These are phyloP conservation scores for Musa acuminata DNA, from an alignment of 176 grass and related monocot genomes.

Conservation along the genomic window DNA sequence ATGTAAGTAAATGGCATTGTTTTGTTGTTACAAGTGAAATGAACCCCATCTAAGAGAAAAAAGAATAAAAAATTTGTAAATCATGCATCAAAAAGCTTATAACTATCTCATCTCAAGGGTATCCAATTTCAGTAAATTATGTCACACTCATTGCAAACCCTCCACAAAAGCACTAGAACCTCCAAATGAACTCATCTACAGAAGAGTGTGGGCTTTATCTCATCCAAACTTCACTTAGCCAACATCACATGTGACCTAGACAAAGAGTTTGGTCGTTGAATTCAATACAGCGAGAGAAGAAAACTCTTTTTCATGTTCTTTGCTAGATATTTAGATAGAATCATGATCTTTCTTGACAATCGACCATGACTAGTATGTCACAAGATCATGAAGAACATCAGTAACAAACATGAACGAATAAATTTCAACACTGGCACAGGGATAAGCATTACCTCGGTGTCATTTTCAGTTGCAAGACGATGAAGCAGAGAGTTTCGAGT, in stretches of 20 bases:
- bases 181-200: background rate
- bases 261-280: background rate
- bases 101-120: no score
- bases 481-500: conserved; percentile 22
- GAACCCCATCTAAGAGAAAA: no score
- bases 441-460: conserved; percentile 17
- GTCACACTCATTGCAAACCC: background rate
- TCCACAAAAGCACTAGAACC: background rate
- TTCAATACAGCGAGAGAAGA: background rate
- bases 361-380: background rate
- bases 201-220: background rate
- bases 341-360: background rate
- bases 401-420: background rate
- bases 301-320: background rate
- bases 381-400: background rate
- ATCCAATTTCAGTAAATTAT: no score
- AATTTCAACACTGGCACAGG: background rate
- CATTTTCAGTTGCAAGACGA: conserved; percentile 26
- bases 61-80: no score
- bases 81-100: no score
- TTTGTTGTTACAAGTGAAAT: no score
- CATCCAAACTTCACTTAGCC: background rate
- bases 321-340: background rate
- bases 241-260: background rate
- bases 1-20: no score